phyloP scores from a whole-genome alignment of 176 grass and related monocot genomes.

The Oryza meyeriana region DNA sequence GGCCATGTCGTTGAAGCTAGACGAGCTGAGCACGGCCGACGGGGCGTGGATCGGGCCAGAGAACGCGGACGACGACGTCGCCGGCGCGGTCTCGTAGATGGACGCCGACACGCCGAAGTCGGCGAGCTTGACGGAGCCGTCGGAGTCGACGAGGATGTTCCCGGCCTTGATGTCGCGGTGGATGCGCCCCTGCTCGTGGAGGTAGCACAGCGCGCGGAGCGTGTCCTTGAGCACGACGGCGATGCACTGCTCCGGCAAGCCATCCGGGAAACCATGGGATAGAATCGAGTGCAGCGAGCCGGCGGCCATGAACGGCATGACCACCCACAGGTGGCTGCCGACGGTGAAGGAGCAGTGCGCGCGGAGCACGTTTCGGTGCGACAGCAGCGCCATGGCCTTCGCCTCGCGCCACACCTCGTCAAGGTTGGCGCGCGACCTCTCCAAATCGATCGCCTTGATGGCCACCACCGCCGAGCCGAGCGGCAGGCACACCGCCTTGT shows the following conservation, averaged over 20 bases:
- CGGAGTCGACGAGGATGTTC: slow-evolving; percentile 75
- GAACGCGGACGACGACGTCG: not conserved
- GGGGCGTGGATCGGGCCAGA: slow-evolving; percentile 20
- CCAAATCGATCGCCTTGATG: slow-evolving; percentile 85
- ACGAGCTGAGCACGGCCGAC: slow-evolving; percentile 6
- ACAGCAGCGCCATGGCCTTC: slow-evolving; percentile 83
- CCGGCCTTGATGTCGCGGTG: slow-evolving; percentile 91
- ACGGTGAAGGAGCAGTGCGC: slow-evolving; percentile 97
- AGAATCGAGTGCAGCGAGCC: slow-evolving; percentile 87
- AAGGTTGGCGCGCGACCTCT: slow-evolving; percentile 71
- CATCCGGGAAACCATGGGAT: slow-evolving; percentile 55
- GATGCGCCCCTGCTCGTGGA: slow-evolving; percentile 83
- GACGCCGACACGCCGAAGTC: slow-evolving; percentile 95
- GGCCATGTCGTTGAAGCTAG: slow-evolving; percentile 72
- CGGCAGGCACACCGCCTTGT: slow-evolving; percentile 79
- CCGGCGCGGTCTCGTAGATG: slow-evolving; percentile 64
- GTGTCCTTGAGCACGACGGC: slow-evolving; percentile 66
- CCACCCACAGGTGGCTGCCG: slow-evolving; percentile 75
- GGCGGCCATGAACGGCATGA: slow-evolving; percentile 95
- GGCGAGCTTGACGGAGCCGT: slow-evolving; percentile 82
- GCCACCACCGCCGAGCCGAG: slow-evolving; percentile 47
- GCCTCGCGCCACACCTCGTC: slow-evolving; percentile 83
- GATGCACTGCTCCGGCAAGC: slow-evolving; percentile 65
- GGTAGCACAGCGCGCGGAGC: slow-evolving; percentile 76
- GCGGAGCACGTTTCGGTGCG: slow-evolving; percentile 73